phyloP scores from a whole-genome alignment of 441 rosid genomes.

The Bocquillonia castaneifolia region DNA sequence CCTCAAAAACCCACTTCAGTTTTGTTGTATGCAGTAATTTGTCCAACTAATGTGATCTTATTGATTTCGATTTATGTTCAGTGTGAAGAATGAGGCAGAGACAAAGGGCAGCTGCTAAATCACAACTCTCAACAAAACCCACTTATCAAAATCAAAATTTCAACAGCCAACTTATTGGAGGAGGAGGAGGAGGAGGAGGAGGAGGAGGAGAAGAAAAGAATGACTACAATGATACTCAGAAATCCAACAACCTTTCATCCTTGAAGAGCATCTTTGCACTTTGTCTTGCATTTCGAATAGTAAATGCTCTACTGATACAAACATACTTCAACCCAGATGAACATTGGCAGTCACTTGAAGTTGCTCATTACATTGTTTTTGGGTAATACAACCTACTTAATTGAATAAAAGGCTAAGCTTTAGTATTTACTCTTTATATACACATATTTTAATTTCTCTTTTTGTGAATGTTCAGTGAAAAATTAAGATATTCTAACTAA shows the following conservation, averaged over 20 bases:
- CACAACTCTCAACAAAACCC: neutral
- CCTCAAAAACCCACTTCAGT: too few relatives aligned
- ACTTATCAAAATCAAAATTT: neutral
- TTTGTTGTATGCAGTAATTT: too few relatives aligned
- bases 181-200: too few relatives aligned
- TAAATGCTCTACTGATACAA: slow-evolving; percentile 63
- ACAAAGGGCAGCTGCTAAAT: slow-evolving; percentile 10
- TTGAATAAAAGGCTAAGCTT: too few relatives aligned
- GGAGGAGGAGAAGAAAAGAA: too few relatives aligned
- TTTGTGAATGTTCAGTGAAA: too few relatives aligned
- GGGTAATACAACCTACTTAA: slow-evolving; percentile 44
- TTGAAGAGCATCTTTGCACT: slow-evolving; percentile 36
- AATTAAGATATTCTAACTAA: too few relatives aligned
- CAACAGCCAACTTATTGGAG: neutral
- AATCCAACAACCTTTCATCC: slow-evolving; percentile 18
- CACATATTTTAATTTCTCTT: too few relatives aligned
- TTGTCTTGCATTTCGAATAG: slow-evolving; percentile 53
- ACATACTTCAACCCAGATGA: slow-evolving; percentile 89
- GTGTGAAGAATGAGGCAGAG: slow-evolving; percentile 21
- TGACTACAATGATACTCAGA: neutral
- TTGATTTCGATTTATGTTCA: neutral
- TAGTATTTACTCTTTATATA: neutral
- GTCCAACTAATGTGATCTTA: too few relatives aligned
- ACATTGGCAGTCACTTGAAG: slow-evolving; percentile 92
- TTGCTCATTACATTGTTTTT: slow-evolving; percentile 63